Evolutionary conservation across 2,329 filamentous ascomycete genomes (phyloP), one percentile per base, ranked within the genome.

Genomic region (Fusarium mexicanum): DNA sequence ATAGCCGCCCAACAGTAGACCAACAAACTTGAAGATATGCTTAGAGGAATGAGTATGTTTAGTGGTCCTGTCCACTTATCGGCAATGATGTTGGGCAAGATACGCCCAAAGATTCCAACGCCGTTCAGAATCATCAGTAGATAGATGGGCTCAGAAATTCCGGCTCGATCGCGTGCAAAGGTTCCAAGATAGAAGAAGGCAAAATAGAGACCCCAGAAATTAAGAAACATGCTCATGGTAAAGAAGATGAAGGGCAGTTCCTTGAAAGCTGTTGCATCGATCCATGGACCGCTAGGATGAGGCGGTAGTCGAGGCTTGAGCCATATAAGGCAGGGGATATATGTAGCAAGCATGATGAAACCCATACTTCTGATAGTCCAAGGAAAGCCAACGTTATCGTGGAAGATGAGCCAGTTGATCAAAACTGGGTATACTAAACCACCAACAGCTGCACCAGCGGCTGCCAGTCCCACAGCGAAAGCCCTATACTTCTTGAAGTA

Each of bases 381-480:
- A 20, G 83, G 82, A 66, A 90, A 91, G 3, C 89, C 88, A 20
- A 90, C 77, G 8, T 75, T 73, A 20, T 79, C 77, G 67, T 86
- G 81, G 5, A 86, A 83, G 1, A 90, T 84, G 2, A 82, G 64
- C 77, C 78, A 76, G 75, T 83, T 81, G 38, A 88, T 80, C 26
- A 88, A 75, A 6, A 78, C 84, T 0, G 89, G 88, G 63, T 89
- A 90, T 6, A 90, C 80, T 6, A 90, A 82, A 8, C 88, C 87
- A 2, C 88, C 88, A 5, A 89, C 81, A 8, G 87, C 87, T 54
- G 87, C 88, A 4, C 90, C 90, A 2, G 87, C 86, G 3, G 89
- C 89, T 6, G 88, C 87, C 4, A 91, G 77, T 5, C 91, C 90
- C 46, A 91, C 87, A 10, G 88, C 90, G 8, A 92, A 80, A 2